Conservation (phyloP, 345 rosid genomes). For the Citrus cavaleriei region DNA sequence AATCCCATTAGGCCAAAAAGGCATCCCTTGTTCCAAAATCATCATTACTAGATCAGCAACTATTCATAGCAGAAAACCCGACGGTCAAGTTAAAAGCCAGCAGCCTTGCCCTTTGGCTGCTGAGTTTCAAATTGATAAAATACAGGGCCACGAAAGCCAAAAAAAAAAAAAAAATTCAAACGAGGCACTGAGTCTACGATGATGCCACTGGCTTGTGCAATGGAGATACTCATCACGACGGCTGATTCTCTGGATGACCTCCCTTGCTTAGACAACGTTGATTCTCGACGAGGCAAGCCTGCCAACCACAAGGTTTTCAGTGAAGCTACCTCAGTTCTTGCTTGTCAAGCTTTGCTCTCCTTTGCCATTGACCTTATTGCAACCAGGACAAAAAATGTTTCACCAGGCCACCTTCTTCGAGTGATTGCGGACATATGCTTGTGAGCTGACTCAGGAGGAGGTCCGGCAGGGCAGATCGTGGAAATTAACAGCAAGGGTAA, state of each 20-base stretch:
- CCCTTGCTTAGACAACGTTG: too few species aligned
- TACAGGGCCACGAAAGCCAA: conserved; percentile 23
- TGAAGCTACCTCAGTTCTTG: too few species aligned
- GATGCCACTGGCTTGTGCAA: conserved; percentile 58
- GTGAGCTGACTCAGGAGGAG: conserved; percentile 29
- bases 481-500: conserved; percentile 23
- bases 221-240: conserved; percentile 66
- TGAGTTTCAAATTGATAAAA: conserved; percentile 22
- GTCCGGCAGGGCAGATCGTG: conserved; percentile 47
- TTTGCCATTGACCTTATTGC: too few species aligned
- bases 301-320: too few species aligned
- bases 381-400: too few species aligned
- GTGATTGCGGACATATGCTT: conserved; percentile 34
- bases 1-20: too few species aligned
- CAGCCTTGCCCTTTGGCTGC: not conserved
- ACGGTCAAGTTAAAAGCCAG: not conserved
- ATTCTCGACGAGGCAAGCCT: too few species aligned
- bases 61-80: too few species aligned
- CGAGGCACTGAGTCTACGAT: conserved; percentile 27
- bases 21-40: too few species aligned
- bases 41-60: too few species aligned
- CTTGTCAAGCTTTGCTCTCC: too few species aligned
- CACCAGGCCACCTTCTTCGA: conserved; percentile 27
- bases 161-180: conserved; percentile 21
- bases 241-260: conserved; percentile 4